These are phyloP conservation scores for Citrus trifoliata DNA, from an alignment of 345 rosid genomes.

Conservation along the genomic window DNA sequence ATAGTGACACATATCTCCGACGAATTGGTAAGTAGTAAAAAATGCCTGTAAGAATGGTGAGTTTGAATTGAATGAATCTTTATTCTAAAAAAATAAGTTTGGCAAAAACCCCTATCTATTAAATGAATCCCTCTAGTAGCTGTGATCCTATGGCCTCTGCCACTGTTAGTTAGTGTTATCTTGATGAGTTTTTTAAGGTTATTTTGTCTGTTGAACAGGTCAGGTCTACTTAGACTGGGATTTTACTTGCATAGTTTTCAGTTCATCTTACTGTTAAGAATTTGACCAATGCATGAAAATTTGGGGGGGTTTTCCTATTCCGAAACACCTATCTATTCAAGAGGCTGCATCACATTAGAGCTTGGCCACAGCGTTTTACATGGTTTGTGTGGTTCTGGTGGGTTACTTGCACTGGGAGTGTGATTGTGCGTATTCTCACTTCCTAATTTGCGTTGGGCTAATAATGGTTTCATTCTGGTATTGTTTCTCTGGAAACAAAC, in stretches of 20 bases:
- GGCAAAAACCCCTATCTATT: not conserved
- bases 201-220: not conserved
- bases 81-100: not conserved
- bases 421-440: not conserved
- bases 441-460: not conserved
- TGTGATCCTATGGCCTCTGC: not conserved
- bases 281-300: not conserved
- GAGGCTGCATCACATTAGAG: not conserved
- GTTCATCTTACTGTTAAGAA: not conserved
- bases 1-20: conserved; percentile 81
- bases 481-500: conserved; percentile 15
- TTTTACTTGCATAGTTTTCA: not conserved
- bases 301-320: not conserved
- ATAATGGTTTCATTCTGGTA: not conserved
- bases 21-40: conserved; percentile 55
- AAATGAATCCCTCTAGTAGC: not conserved
- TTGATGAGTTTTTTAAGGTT: not conserved
- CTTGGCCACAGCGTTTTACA: not conserved
- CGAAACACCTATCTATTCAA: not conserved
- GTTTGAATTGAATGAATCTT: not conserved
- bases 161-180: not conserved
- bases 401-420: not conserved
- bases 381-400: not conserved
- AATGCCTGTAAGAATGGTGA: not conserved
- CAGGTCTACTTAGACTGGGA: not conserved